Evolutionary conservation across 768 basidiomycete genomes (phyloP), one percentile per base, ranked within the genome.

Genomic region (Pleurotus platypus): DNA sequence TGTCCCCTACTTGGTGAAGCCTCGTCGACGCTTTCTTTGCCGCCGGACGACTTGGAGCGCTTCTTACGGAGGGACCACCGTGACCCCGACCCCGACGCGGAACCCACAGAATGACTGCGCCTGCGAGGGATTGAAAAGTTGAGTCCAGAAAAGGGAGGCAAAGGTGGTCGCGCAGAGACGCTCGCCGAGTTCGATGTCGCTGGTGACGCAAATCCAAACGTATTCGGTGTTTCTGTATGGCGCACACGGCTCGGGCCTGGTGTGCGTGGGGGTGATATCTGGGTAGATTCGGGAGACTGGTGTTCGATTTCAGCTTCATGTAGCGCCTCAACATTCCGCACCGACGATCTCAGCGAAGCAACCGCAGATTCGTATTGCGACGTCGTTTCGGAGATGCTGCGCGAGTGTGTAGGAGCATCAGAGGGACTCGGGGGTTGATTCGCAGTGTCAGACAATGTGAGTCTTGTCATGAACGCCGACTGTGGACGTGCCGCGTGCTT

Each of bases 51-150:
- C 20, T 50, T 50, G 24, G 49, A 50, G 13, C 35, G 24, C 35
- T 50, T 50, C n/a, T 38, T 50, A 18, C 49, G 49, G 27, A 50
- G 22, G n/a, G 49, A 50, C 49, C 49, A 50, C 16, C 53, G 53
- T 12, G 55, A 30, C 18, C 49, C 11, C 20, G 49, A 51, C 2
- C 11, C 27, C 30, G 49, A 18, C 35, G 18, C 11, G 4, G 24
- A 22, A 38, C n/a, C 49, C 30, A 38, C 49, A 7, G 49, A 50
- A 5, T 27, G n/a, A 50, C 51, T 39, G 2, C 51, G 51, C 38
- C 35, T 3, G n/a, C 51, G 51, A 26, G 12, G 7, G 15, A 30
- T 18, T 40, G n/a, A 13, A 15, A 43, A n/a, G 1, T 43, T 43
- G 15, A 9, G 13, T 43, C 42, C 38, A 7, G 18, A 11, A 6